Conservation (phyloP, 2,329 filamentous ascomycete species). For the Ceratocystis eucalypticola region DNA sequence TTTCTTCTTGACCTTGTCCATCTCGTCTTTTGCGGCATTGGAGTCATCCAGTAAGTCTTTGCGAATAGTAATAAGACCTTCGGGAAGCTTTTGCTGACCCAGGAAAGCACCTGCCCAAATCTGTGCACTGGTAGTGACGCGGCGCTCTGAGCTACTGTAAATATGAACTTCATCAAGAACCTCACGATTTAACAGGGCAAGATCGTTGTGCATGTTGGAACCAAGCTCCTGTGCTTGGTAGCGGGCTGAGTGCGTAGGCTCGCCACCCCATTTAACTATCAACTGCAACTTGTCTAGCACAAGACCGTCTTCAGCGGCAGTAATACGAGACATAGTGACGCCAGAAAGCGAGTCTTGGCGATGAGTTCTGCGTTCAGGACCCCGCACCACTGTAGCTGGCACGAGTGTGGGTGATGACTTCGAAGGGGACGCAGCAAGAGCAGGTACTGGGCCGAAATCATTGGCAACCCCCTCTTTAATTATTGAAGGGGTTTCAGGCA, state of each 20-base stretch:
- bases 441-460: constrained; percentile 22
- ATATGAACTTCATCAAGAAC: constrained; percentile 86
- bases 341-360: constrained; percentile 78
- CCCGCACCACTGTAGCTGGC: background rate
- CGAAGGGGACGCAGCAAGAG: constrained; percentile 17
- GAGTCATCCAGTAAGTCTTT: constrained; percentile 95
- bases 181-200: constrained; percentile 83
- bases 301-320: constrained; percentile 81
- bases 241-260: constrained; percentile 90
- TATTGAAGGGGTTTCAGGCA: constrained; percentile 22
- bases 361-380: constrained; percentile 33
- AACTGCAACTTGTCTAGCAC: constrained; percentile 92
- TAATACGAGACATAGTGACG: constrained; percentile 84
- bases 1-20: constrained; percentile 99
- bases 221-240: constrained; percentile 94
- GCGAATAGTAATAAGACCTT: constrained; percentile 77
- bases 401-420: background rate
- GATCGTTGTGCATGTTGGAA: constrained; percentile 88
- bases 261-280: constrained; percentile 97
- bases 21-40: constrained; percentile 96
- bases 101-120: constrained; percentile 89
- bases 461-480: constrained; percentile 22
- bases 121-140: constrained; percentile 89
- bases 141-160: constrained; percentile 88
- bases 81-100: constrained; percentile 68